Base-by-base conservation (phyloP, 192 early-diverging fungal species). In the Dissophora globulifera region DNA sequence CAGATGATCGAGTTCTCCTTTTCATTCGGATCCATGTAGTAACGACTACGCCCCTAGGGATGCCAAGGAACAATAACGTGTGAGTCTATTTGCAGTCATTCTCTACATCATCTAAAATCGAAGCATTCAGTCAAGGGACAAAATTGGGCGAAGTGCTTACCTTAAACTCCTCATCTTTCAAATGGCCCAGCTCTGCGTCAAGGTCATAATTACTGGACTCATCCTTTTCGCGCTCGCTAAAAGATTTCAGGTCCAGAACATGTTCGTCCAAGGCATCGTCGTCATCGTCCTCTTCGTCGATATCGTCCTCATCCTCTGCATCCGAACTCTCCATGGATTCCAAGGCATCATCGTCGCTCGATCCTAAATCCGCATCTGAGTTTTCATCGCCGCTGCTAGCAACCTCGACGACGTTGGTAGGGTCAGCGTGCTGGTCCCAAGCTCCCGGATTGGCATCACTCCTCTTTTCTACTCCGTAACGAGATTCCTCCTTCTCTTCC, bases 391-490 rank as follows among this genome's bases (percentile, higher is more conserved):
- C 23, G 10, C 6, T 4, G 51, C 51, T 1, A 26, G 26, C 17
- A 42, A 1, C 10, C 13, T 66, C 33, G 16, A 29, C 29, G 20
- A 20, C 53, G 9, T 30, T 2, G 6, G 40, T 9, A 2, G 17
- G 4, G n/a, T 46, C 23, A 10, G 20, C 19, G 17, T 29, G 47
- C 22, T 30, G 58, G 7, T 22, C 22, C 23, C 52, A 61, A 12
- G 27, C 25, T 16, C 17, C 57, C 8, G 25, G 50, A 16, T 23
- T 22, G 20, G 23, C 26, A 27, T 54, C 35, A 17, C 41, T 47
- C 51, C 67, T 76, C 57, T 60, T 66, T 17, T 66, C 52, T 10
- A 67, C 63, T 9, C 33, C 67, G 30, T 76, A 76, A 1, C 59
- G 58, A 2, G 72, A 76, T 23, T 67, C 63, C 17, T 62, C 58